Conservation (phyloP, 2,329 filamentous ascomycete genomes). For the Trichophyton verrucosum region DNA sequence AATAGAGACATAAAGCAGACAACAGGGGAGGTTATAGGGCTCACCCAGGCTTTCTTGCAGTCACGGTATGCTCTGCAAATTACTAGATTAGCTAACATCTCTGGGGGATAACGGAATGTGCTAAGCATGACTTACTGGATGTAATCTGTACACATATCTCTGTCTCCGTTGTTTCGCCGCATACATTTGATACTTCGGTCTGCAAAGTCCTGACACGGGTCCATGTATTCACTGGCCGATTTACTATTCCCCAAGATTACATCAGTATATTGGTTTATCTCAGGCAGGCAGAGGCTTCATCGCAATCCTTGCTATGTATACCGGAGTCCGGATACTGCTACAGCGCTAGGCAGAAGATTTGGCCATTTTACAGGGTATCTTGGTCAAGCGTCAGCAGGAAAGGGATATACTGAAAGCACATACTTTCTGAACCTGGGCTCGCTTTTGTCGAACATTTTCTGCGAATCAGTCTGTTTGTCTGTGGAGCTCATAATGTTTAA, state of each 20-base stretch:
- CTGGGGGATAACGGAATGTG: conserved; percentile 1
- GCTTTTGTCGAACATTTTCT: conserved; percentile 43
- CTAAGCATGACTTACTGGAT: conserved; percentile 59
- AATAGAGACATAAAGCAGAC: neutral
- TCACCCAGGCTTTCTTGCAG: conserved; percentile 90
- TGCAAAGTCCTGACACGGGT: conserved; percentile 90
- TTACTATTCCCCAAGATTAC: conserved; percentile 48
- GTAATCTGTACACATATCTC: conserved; percentile 83
- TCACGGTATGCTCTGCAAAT: conserved; percentile 67
- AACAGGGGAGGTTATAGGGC: conserved; percentile 19
- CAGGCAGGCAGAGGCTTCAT: neutral
- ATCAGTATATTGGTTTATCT: neutral
- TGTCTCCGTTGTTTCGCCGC: conserved; percentile 75
- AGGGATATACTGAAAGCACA: conserved; percentile 15
- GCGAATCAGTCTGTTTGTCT: conserved; percentile 30
- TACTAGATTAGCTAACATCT: neutral
- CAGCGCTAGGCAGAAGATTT: neutral
- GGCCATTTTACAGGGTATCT: too few species aligned
- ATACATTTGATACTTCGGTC: conserved; percentile 74
- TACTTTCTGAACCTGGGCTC: conserved; percentile 53
- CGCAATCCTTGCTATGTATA: neutral
- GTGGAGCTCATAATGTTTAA: neutral
- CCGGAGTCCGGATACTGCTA: neutral
- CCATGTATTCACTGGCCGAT: conserved; percentile 75
- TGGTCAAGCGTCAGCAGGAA: neutral